Evolutionary conservation across 2,329 filamentous ascomycete species (phyloP).

Genomic region (Pleurostoma richardsiae): DNA sequence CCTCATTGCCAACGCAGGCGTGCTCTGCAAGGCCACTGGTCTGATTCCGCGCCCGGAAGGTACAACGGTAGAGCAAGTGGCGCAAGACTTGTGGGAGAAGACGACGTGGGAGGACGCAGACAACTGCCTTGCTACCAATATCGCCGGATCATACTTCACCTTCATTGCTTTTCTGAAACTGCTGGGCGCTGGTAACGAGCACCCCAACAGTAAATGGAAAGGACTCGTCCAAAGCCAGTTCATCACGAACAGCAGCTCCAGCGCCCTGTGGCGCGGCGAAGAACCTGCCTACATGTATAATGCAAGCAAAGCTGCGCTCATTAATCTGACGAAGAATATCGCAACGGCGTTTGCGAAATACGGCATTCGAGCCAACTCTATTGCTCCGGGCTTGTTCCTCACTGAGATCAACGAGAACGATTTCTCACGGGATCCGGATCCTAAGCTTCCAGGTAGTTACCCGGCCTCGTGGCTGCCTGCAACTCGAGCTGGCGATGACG

Average conservation of each 20-base stretch:
- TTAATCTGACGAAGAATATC: not conserved
- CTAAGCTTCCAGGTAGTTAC: not conserved
- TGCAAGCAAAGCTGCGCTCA: not conserved
- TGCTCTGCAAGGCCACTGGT: not conserved
- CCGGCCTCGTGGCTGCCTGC: not conserved
- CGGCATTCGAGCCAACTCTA: not conserved
- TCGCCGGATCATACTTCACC: not conserved
- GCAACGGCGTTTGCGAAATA: not conserved
- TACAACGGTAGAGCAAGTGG: not conserved
- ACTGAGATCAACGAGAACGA: not conserved
- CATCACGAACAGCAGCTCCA: not conserved
- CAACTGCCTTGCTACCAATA: not conserved
- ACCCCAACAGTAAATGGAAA: not conserved
- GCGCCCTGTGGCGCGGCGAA: not conserved
- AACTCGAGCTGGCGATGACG: not conserved
- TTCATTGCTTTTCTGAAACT: not conserved
- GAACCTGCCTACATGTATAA: not conserved
- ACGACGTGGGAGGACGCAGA: not conserved
- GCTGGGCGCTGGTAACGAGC: not conserved
- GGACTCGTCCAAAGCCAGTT: not conserved
- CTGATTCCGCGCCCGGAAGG: not conserved
- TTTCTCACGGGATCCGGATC: too few relatives aligned
- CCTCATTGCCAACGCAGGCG: not conserved
- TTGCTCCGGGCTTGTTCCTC: not conserved
- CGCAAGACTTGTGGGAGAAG: not conserved